Evolutionary conservation across 306 rosid genomes (phyloP).

Genomic region (Aeschynomene evenia): DNA sequence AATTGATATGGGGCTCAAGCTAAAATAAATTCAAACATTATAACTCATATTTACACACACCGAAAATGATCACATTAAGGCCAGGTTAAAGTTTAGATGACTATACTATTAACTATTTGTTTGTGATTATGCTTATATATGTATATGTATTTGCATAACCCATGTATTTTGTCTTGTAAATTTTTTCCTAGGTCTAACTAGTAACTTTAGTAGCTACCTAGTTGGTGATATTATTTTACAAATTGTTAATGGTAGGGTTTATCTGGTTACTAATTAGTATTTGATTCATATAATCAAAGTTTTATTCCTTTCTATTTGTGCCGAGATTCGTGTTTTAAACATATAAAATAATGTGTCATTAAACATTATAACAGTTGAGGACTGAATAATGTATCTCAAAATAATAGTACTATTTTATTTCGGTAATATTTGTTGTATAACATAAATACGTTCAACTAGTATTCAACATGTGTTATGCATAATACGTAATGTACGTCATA

Average conservation of each 20-base stretch:
- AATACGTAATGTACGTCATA: too few relatives aligned
- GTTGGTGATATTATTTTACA: too few relatives aligned
- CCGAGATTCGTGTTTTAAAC: too few relatives aligned
- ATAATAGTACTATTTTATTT: too few relatives aligned
- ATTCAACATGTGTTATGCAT: too few relatives aligned
- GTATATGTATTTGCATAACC: slow-evolving; percentile 26
- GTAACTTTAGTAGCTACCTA: too few relatives aligned
- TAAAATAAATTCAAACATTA: too few relatives aligned
- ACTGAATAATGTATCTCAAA: neutral
- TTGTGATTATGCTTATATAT: slow-evolving; percentile 26
- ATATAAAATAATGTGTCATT: too few relatives aligned
- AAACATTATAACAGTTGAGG: neutral
- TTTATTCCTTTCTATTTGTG: neutral
- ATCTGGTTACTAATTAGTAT: neutral
- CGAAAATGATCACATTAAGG: neutral
- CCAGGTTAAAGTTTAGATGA: neutral
- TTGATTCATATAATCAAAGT: neutral
- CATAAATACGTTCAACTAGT: too few relatives aligned
- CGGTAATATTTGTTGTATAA: too few relatives aligned
- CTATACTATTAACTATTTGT: slow-evolving; percentile 6
- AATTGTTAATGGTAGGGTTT: slow-evolving; percentile 6
- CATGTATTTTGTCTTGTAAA: neutral
- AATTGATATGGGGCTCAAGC: too few relatives aligned
- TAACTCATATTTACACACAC: too few relatives aligned
- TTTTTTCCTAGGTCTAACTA: neutral